Conservation (phyloP, 768 basidiomycete genomes). For the Termitomyces eurrhizus region DNA sequence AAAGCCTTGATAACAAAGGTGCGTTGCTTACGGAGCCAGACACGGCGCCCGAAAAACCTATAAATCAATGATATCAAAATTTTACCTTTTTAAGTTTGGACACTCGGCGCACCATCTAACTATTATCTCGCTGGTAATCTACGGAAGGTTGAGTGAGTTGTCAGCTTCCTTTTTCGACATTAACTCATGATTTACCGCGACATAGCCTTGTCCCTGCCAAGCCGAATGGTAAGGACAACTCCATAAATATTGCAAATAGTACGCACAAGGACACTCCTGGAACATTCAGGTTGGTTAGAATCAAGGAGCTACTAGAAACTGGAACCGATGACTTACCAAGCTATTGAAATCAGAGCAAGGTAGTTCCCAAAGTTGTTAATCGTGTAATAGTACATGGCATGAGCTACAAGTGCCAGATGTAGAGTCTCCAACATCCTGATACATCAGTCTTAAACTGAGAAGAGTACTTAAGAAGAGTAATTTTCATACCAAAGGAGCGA, state of each 20-base stretch:
- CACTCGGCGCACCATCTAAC: not conserved
- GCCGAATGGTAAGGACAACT: no score
- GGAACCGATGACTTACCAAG: no score
- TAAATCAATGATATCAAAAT: not conserved
- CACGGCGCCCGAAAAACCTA: not conserved
- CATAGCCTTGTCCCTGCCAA: not conserved
- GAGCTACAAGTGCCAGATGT: slow-evolving; percentile 1
- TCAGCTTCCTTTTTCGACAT: not conserved
- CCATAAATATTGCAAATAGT: no score
- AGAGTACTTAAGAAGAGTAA: not conserved
- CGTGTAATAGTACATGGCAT: slow-evolving; percentile 4
- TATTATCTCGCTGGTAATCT: not conserved
- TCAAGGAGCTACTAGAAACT: not conserved
- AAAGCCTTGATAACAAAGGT: not conserved
- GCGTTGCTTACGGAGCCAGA: not conserved
- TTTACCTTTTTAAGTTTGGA: not conserved
- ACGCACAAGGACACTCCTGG: not conserved
- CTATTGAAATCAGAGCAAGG: no score
- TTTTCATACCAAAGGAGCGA: slow-evolving; percentile 2
- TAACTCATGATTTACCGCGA: not conserved
- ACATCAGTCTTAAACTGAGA: no score
- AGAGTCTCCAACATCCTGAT: slow-evolving; percentile 3
- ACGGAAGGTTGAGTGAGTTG: no score
- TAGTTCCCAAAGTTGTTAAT: slow-evolving; percentile 1
- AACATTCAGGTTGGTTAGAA: not conserved